Conservation (phyloP, 805 yeast species). For the Candida khao-thaluensis region DNA sequence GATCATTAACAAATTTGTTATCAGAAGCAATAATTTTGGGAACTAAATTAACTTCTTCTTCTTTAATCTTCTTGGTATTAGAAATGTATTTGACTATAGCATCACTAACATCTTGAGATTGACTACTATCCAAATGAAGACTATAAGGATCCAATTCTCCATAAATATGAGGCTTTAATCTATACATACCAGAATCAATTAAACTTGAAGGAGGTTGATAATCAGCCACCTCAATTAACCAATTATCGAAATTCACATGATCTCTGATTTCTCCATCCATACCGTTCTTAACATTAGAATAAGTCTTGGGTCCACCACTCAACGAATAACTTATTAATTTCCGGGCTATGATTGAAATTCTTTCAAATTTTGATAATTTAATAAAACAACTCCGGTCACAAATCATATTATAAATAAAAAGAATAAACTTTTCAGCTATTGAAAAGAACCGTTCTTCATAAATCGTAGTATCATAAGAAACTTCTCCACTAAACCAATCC, state of each 20-base stretch:
- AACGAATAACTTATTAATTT: slow-evolving; percentile 50
- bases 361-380: slow-evolving; percentile 24
- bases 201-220: slow-evolving; percentile 60
- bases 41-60: slow-evolving; percentile 44
- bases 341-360: slow-evolving; percentile 28
- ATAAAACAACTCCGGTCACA: slow-evolving; percentile 34
- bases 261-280: slow-evolving; percentile 31
- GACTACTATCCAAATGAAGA: slow-evolving; percentile 44
- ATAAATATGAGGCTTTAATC: slow-evolving; percentile 56
- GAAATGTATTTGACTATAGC: slow-evolving; percentile 47
- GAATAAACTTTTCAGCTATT: slow-evolving; percentile 43
- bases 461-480: slow-evolving; percentile 30
- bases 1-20: slow-evolving; percentile 31
- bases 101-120: slow-evolving; percentile 52
- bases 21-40: slow-evolving; percentile 43
- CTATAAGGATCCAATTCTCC: slow-evolving; percentile 64
- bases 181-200: slow-evolving; percentile 62
- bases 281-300: slow-evolving; percentile 43
- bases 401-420: slow-evolving; percentile 46
- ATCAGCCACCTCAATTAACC: slow-evolving; percentile 61
- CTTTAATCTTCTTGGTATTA: slow-evolving; percentile 31
- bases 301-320: slow-evolving; percentile 52
- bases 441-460: slow-evolving; percentile 50
- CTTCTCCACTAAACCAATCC: slow-evolving; percentile 46
- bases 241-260: slow-evolving; percentile 43